phyloP scores from a whole-genome alignment of 1,284 basidiomycete species.

The Heterobasidion parviporum region DNA sequence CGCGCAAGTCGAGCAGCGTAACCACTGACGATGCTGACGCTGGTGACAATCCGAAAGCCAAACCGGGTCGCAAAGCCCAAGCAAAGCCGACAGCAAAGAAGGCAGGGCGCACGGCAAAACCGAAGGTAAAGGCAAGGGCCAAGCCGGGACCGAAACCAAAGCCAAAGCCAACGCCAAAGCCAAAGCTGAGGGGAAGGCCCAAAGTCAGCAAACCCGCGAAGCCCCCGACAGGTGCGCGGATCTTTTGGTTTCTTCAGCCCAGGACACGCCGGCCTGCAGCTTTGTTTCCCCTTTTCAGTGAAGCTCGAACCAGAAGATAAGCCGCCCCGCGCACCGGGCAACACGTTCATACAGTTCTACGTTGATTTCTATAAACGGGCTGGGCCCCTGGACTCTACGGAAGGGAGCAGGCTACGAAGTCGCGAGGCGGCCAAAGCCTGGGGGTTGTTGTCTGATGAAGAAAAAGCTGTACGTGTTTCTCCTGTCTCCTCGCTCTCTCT shows the following conservation, averaged over 20 bases:
- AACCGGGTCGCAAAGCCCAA: background rate
- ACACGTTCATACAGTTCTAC: background rate
- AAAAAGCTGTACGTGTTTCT: too few relatives aligned
- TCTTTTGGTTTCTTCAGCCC: background rate
- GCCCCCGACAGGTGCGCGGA: background rate
- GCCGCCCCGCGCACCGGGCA: conserved; percentile 2
- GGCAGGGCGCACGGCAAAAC: background rate
- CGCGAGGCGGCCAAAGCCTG: background rate
- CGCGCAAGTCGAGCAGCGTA: background rate
- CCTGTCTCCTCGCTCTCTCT: too few relatives aligned
- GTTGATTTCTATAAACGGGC: background rate
- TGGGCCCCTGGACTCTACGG: background rate
- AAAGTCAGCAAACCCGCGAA: background rate
- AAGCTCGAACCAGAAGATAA: background rate
- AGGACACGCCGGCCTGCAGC: too few relatives aligned
- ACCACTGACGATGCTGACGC: background rate
- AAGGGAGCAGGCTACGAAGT: background rate
- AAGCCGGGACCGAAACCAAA: background rate
- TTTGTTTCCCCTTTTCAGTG: background rate
- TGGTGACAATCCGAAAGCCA: background rate
- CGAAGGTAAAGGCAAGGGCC: too few relatives aligned
- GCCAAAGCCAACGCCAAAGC: background rate
- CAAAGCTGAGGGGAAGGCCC: background rate
- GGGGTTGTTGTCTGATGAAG: too few relatives aligned
- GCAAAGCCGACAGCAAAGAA: background rate